These are phyloP conservation scores for Mycena crocata DNA, from an alignment of 768 basidiomycete genomes.

Conservation along the genomic window DNA sequence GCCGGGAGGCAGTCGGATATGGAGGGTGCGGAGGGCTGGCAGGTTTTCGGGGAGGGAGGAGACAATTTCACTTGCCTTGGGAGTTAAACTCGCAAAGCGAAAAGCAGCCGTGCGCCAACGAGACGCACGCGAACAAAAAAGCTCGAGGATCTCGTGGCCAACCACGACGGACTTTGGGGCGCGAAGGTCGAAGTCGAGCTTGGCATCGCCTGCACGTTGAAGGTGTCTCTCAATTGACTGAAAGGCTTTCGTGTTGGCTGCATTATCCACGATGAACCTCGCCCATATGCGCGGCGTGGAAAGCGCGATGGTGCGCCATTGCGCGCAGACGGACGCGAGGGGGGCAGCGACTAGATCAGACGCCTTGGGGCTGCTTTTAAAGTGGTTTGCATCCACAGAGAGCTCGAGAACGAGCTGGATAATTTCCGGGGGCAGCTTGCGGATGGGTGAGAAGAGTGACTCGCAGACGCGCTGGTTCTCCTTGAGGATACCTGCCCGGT, in stretches of 20 bases:
- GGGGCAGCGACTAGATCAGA: background rate
- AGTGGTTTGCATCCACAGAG: background rate
- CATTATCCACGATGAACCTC: background rate
- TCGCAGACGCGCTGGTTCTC: constrained; percentile 3
- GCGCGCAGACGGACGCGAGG: background rate
- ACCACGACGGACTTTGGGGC: background rate
- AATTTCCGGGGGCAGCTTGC: constrained; percentile 1
- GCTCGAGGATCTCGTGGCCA: background rate
- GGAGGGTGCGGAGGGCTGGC: constrained; percentile 5
- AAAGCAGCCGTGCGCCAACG: constrained; percentile 9
- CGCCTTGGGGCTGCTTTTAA: background rate
- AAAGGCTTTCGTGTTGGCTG: background rate
- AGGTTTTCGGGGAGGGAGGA: background rate
- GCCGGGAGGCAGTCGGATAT: background rate
- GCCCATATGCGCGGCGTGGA: constrained; percentile 12
- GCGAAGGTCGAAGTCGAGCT: constrained; percentile 3
- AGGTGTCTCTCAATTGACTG: constrained; percentile 12
- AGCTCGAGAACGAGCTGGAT: constrained; percentile 1
- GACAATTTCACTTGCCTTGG: background rate
- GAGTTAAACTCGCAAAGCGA: background rate
- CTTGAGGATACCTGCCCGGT: background rate
- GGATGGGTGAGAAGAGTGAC: constrained; percentile 9
- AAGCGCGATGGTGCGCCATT: constrained; percentile 8
- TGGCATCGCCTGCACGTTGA: background rate
- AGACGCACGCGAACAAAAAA: background rate